Base-by-base conservation (phyloP, 164 flowering plant species). In the Protea cynaroides region DNA sequence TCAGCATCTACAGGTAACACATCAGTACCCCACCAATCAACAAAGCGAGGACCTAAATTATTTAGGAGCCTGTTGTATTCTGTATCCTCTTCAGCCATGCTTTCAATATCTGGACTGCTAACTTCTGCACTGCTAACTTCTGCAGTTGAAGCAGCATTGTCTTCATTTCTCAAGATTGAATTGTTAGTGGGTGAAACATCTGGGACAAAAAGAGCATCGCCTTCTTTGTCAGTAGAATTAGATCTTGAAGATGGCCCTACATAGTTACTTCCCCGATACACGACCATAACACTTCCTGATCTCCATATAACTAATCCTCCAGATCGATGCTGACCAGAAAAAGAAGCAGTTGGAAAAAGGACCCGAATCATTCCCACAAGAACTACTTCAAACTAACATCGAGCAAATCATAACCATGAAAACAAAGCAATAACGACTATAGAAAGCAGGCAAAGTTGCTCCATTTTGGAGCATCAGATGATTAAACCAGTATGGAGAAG, bases 11-110 rank as follows among this genome's bases (percentile, higher is more conserved):
- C 88, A 18, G 99, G 97, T 74, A 92, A 86, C 38, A 90, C 56
- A 56, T 97, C 99, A 37, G 91, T 92, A 44, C 97, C 97, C 99
- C 99, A 95, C 97, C 97, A 95, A 64, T 95, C 97, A 58, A 77
- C 80, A 81, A 89, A 95, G 25, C 99, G 94, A 71, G 99, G 97
- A 68, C 99, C 99, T 69, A 92, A 74, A 47, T 83, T 92, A 79
- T 92, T 97, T 40, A 95, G 76, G 56, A 92, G 70, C 25, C 76
- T 76, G 73, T 87, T 84, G 73, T 69, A 89, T 66, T 89, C 97
- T 49, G 71, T 67, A 78, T 92, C 96, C 74, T 89, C 99, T 73
- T 72, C 84, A 14, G 92, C 82, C 84, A 84, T 73, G 71, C 57
- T 82, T 65, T 78, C 72, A 54, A 14, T 72, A 40, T 13, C 58